phyloP scores from a whole-genome alignment of 805 yeast species.

The Starmerella stellata region DNA sequence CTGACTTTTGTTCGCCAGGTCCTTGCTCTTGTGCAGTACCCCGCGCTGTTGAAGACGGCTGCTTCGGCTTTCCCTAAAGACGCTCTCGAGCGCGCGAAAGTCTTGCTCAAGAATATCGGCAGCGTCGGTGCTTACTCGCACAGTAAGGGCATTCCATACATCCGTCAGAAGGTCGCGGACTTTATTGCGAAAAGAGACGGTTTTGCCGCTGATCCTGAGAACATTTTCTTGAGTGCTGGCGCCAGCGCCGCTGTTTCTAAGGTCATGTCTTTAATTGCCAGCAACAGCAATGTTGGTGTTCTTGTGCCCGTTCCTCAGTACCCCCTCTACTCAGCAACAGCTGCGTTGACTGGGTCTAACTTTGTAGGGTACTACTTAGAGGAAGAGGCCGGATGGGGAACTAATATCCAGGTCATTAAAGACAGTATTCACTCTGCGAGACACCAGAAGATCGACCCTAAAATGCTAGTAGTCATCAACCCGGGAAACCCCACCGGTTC shows the following conservation, averaged over 20 bases:
- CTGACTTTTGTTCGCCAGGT: constrained; percentile 91
- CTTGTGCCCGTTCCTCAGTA: constrained; percentile 96
- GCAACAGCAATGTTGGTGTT: constrained; percentile 46
- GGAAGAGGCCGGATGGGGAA: constrained; percentile 70
- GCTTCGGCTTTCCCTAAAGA: constrained; percentile 30
- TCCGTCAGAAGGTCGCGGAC: constrained; percentile 63
- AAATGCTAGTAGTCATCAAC: constrained; percentile 78
- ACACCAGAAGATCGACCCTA: constrained; percentile 40
- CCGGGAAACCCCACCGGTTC: constrained; percentile 99
- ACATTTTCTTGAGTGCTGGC: constrained; percentile 76
- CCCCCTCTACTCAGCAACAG: constrained; percentile 89
- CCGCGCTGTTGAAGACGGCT: constrained; percentile 36
- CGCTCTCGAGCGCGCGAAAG: constrained; percentile 52
- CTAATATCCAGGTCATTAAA: constrained; percentile 50
- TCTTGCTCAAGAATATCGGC: constrained; percentile 43
- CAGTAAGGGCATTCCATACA: constrained; percentile 66
- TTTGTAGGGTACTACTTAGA: constrained; percentile 75
- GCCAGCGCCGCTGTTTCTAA: constrained; percentile 88
- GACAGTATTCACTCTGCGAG: constrained; percentile 32
- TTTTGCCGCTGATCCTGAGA: constrained; percentile 42
- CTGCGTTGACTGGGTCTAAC: constrained; percentile 64
- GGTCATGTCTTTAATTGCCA: constrained; percentile 50
- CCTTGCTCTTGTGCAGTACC: constrained; percentile 69
- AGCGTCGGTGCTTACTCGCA: constrained; percentile 91
- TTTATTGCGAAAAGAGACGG: constrained; percentile 73